A percentile compares a stretch with the other conserved stretches of the same genome.
phyloP scores from a whole-genome alignment of 2,329 filamentous ascomycete genomes.

The Albifimbria verrucaria region DNA sequence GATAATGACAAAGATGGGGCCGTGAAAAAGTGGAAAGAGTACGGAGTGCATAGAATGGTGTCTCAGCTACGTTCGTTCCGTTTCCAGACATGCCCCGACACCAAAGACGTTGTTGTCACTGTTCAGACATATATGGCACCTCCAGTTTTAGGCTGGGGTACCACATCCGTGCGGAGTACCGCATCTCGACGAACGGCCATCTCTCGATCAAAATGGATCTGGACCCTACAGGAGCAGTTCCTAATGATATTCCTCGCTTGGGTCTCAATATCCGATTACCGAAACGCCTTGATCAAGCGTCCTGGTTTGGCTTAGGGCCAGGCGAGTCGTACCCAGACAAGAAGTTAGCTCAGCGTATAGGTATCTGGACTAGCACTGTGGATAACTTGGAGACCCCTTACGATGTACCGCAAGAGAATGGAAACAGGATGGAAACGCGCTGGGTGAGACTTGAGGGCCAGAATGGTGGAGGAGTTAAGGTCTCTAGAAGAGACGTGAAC shows the following conservation, averaged over 20 bases:
- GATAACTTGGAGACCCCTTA: slow-evolving; percentile 43
- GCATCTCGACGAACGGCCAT: not conserved
- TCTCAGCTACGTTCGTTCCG: not conserved
- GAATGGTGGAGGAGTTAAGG: not conserved
- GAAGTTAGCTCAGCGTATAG: slow-evolving; percentile 41
- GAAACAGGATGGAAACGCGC: slow-evolving; percentile 46
- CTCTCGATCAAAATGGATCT: not conserved
- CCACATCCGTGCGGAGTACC: not conserved
- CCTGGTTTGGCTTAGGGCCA: slow-evolving; percentile 51
- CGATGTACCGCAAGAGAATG: slow-evolving; percentile 52
- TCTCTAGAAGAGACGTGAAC: slow-evolving; percentile 1
- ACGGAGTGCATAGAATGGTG: not conserved
- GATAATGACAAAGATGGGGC: slow-evolving; percentile 4
- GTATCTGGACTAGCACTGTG: slow-evolving; percentile 29
- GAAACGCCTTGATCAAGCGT: slow-evolving; percentile 14
- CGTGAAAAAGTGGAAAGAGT: not conserved
- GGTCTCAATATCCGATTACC: slow-evolving; percentile 40
- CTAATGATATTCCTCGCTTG: slow-evolving; percentile 38
- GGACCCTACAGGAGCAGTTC: not conserved
- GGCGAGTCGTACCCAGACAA: slow-evolving; percentile 51
- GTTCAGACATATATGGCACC: not conserved
- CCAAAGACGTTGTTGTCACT: not conserved
- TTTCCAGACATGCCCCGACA: not conserved
- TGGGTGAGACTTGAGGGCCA: slow-evolving; percentile 32
- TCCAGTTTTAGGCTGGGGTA: not conserved